Conservation (phyloP, 257 asterid genomes). For the Solanum gandarillasii region DNA sequence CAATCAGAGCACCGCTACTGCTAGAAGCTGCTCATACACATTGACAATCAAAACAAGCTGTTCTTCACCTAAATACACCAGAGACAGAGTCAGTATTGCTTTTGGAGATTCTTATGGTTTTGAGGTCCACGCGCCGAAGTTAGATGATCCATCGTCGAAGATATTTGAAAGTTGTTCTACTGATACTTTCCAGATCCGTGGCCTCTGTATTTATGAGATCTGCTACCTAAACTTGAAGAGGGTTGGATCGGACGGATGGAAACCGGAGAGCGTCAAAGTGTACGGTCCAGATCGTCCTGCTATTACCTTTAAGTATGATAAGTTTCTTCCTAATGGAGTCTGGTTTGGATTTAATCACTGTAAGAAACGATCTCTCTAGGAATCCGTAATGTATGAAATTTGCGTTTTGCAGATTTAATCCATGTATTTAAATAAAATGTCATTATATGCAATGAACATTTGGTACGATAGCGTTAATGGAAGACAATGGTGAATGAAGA, state of each 20-base stretch:
- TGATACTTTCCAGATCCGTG: constrained; percentile 21
- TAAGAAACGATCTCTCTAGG: neutral
- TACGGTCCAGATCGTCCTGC: constrained; percentile 11
- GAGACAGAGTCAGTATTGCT: constrained; percentile 33
- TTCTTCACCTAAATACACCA: constrained; percentile 23
- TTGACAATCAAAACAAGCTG: constrained; percentile 37
- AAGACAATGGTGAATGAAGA: neutral
- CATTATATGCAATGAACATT: neutral
- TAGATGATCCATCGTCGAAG: constrained; percentile 19
- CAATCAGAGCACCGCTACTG: constrained; percentile 1
- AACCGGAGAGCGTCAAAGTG: constrained; percentile 23
- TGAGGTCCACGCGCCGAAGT: constrained; percentile 24
- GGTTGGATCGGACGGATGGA: constrained; percentile 43
- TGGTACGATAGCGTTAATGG: neutral
- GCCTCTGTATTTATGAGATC: constrained; percentile 18
- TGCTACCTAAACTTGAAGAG: constrained; percentile 23
- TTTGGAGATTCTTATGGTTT: constrained; percentile 35
- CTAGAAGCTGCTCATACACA: constrained; percentile 21
- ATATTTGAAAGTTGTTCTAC: constrained; percentile 31
- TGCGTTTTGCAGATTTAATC: neutral
- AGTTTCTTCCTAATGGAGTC: constrained; percentile 18
- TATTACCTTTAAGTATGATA: constrained; percentile 8
- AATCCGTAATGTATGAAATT: neutral
- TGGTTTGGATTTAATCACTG: constrained; percentile 30
- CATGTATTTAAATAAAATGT: neutral